Percentiles rank a stretch among this genome's conserved stretches.
These are phyloP conservation scores for Yamadazyma oceani DNA, from an alignment of 1,139 yeast species.

Conservation along the genomic window DNA sequence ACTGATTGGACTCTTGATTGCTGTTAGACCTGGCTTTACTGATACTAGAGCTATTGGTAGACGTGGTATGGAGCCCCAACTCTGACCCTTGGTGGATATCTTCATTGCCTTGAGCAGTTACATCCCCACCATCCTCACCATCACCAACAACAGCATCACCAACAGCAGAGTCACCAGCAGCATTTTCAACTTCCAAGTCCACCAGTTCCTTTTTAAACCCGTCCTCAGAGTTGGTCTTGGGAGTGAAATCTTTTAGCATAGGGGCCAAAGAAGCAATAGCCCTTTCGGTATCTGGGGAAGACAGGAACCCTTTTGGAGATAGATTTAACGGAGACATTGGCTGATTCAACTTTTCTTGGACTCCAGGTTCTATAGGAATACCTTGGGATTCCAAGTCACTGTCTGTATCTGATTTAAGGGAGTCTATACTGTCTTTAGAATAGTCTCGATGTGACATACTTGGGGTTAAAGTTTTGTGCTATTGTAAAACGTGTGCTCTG, in stretches of 20 bases:
- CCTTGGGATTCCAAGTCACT: not conserved
- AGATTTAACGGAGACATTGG: constrained; percentile 36
- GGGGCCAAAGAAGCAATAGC: constrained; percentile 83
- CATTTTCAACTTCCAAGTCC: not conserved
- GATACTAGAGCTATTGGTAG: not conserved
- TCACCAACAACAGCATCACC: not conserved
- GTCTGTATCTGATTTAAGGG: not conserved
- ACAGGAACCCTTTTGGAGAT: constrained; percentile 10
- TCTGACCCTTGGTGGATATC: not conserved
- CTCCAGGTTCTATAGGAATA: constrained; percentile 12
- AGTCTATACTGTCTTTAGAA: not conserved
- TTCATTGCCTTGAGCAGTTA: no score
- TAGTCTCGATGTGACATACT: not conserved
- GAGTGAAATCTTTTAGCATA: constrained; percentile 67
- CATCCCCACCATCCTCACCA: constrained; percentile 1
- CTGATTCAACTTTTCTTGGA: constrained; percentile 20
- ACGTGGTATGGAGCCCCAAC: constrained; percentile 1
- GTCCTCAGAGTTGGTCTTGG: constrained; percentile 66
- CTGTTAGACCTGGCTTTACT: not conserved
- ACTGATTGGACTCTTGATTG: constrained; percentile 2
- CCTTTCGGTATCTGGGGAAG: constrained; percentile 39
- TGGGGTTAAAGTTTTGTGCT: no score
- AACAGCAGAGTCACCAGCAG: not conserved
- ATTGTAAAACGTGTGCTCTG: constrained; percentile 1
- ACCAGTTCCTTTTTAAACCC: constrained; percentile 4